These are phyloP conservation scores for Aspergillus sp. DNA, from an alignment of 2,329 filamentous ascomycete species.

Conservation along the genomic window DNA sequence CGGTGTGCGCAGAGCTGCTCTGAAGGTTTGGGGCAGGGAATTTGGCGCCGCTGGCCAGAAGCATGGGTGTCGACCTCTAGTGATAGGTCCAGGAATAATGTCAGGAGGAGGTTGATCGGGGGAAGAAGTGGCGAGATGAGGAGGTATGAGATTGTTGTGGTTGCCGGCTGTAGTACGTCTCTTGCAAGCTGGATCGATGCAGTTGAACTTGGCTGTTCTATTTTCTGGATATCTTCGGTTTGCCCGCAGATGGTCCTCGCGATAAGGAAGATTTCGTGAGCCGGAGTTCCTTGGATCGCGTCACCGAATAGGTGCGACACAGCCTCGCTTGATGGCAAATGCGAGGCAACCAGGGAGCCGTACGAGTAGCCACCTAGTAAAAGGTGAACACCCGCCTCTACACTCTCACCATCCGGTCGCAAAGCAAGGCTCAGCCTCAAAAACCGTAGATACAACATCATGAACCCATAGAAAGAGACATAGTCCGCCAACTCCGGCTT, in stretches of 20 bases:
- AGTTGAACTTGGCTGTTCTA: neutral
- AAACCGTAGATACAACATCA: constrained; percentile 72
- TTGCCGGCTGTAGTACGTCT: constrained; percentile 23
- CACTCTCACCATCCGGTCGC: neutral
- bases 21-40: constrained; percentile 50
- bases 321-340: constrained; percentile 63
- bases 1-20: constrained; percentile 61
- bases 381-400: constrained; percentile 38
- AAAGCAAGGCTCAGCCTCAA: constrained; percentile 46
- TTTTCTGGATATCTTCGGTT: constrained; percentile 53
- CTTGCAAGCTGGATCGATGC: constrained; percentile 9
- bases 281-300: constrained; percentile 59
- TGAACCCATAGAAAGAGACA: constrained; percentile 77
- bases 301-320: constrained; percentile 65
- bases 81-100: constrained; percentile 59
- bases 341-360: constrained; percentile 78
- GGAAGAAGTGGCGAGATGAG: constrained; percentile 68
- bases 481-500: constrained; percentile 83
- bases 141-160: constrained; percentile 51
- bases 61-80: constrained; percentile 34
- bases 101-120: constrained; percentile 63
- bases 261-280: constrained; percentile 71
- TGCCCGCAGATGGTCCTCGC: constrained; percentile 70
- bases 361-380: constrained; percentile 87
- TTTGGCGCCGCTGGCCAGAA: constrained; percentile 33